Conservation (phyloP, 1,284 basidiomycete genomes). For the Pascua sp. region DNA sequence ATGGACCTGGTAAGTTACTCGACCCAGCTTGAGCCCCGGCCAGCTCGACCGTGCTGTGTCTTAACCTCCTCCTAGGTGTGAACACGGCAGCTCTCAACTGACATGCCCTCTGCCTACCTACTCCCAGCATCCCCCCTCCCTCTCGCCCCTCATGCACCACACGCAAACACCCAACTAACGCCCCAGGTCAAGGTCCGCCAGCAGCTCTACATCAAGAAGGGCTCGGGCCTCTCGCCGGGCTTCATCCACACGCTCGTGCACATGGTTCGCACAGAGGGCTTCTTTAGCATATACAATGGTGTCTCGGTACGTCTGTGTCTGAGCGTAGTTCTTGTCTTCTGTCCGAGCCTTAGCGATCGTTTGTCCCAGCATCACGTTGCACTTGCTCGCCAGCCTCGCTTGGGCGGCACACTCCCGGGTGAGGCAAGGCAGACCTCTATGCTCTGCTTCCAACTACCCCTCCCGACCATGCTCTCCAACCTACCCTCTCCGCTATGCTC, state of each 20-base stretch:
- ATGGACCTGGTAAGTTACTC: slow-evolving; percentile 17
- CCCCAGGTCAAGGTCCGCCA: slow-evolving; percentile 18
- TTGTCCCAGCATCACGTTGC: too few relatives aligned
- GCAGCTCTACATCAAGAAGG: slow-evolving; percentile 20
- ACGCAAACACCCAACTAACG: background rate
- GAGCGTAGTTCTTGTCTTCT: background rate
- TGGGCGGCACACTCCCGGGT: too few relatives aligned
- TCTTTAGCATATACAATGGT: slow-evolving; percentile 15
- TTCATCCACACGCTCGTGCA: slow-evolving; percentile 10
- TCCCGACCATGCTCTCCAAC: too few relatives aligned
- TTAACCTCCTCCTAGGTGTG: too few relatives aligned
- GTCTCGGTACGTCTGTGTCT: slow-evolving; percentile 4
- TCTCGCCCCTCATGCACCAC: too few relatives aligned
- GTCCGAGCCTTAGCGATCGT: background rate
- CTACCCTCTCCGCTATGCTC: too few relatives aligned
- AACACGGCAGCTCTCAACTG: background rate
- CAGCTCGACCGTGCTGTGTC: too few relatives aligned
- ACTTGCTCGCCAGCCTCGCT: too few relatives aligned
- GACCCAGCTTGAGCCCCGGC: too few relatives aligned
- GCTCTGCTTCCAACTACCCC: too few relatives aligned
- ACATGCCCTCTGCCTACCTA: too few relatives aligned
- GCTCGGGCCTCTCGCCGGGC: slow-evolving; percentile 8
- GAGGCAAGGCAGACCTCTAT: too few relatives aligned
- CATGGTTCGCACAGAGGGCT: slow-evolving; percentile 16
- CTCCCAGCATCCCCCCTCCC: background rate